Evolutionary conservation across 2,329 filamentous ascomycete species (phyloP), one percentile per base, ranked within the genome.

Genomic region (Aspergillus pseudoterreus): DNA sequence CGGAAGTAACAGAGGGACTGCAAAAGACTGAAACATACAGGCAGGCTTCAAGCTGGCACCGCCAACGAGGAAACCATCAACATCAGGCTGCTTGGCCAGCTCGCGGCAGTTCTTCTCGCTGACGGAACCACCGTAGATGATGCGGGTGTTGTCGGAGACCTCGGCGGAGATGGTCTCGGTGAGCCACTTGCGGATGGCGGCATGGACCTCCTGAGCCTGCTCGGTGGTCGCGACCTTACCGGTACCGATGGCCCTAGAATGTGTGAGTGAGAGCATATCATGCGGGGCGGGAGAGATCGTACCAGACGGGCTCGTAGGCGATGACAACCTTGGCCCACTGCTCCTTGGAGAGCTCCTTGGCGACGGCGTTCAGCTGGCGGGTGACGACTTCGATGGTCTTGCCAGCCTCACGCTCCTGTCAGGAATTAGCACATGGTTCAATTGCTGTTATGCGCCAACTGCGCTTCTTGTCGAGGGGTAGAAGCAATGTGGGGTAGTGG

Each of bases 291-390:
- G 35, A 17, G 42, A 17, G 21, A 19, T 47, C 88, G 71, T 84
- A 91, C 92, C 94, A 99, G 81, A 99, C 95, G 68, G 94, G 94
- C 83, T 99, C 94, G 77, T 99, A 99, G 68, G 94, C 94, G 67
- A 99, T 83, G 71, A 99, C 94, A 60, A 99, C 83, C 80, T 94
- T 94, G 68, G 80, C 83, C 94, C 94, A 99, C 78, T 96, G 89
- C 65, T 83, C 78, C 79, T 87, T 80, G 61, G 63, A 69, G 56
- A 78, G 69, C 65, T 78, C 75, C 72, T 91, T 86, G 51, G 83
- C 83, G 59, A 92, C 89, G 60, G 91, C 91, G 58, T 84, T 82
- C 65, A 99, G 83, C 81, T 99, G 94, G 61, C 77, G 78, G 64
- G 88, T 94, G 44, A 76, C 73, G 35, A 76, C 71, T 14, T 89